Conservation (phyloP, 352 stramenopile genomes). For the Pythium graminicola region DNA sequence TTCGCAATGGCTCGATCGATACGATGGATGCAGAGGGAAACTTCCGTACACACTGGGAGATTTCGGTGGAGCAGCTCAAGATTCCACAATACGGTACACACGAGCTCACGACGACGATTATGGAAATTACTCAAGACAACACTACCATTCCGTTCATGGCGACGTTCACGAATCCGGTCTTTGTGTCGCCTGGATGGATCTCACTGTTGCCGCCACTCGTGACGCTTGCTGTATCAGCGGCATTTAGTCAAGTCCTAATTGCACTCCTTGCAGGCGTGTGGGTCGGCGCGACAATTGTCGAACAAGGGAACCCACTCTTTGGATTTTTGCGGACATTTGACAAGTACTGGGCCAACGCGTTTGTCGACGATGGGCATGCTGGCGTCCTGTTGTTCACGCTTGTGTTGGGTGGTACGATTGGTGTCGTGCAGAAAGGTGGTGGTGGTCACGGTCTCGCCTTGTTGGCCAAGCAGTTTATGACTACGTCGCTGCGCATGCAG, state of each 20-base stretch:
- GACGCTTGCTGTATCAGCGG: conserved; percentile 66
- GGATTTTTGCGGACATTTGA: conserved; percentile 83
- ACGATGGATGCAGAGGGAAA: conserved; percentile 66
- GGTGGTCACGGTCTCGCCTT: conserved; percentile 79
- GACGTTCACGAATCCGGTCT: conserved; percentile 33
- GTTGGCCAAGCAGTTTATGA: conserved; percentile 77
- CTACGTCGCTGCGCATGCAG: conserved; percentile 73
- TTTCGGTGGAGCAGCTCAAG: conserved; percentile 39
- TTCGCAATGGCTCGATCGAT: conserved; percentile 56
- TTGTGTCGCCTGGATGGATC: conserved; percentile 65
- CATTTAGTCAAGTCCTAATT: conserved; percentile 73
- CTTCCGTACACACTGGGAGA: conserved; percentile 37
- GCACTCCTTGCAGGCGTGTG: conserved; percentile 82
- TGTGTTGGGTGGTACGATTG: conserved; percentile 81
- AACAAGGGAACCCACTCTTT: conserved; percentile 59
- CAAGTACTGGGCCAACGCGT: conserved; percentile 82
- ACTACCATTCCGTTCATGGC: conserved; percentile 31
- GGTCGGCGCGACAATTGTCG: conserved; percentile 80
- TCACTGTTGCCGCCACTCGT: conserved; percentile 68
- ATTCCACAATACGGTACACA: conserved; percentile 38
- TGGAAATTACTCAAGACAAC: conserved; percentile 27
- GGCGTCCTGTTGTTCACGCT: conserved; percentile 87
- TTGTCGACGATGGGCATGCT: conserved; percentile 76
- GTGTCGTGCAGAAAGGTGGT: conserved; percentile 84
- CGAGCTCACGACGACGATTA: conserved; percentile 44